phyloP scores from a whole-genome alignment of 2,329 filamentous ascomycete species.

The Neoscytalidium dimidiatum region DNA sequence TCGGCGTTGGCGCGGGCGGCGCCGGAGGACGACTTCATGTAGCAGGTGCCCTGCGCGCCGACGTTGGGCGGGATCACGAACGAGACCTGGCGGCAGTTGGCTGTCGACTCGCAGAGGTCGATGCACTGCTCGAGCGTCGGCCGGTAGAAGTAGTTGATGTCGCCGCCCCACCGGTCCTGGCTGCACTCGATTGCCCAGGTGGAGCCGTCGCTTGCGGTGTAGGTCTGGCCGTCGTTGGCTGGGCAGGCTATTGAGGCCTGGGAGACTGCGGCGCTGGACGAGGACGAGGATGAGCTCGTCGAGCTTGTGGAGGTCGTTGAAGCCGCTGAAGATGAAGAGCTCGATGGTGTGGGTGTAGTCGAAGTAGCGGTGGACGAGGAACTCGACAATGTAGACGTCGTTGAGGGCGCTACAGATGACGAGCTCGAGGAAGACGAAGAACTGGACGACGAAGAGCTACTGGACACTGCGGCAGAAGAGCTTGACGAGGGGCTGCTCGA shows the following conservation, averaged over 20 bases:
- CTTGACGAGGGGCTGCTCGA: not conserved
- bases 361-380: not conserved
- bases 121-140: conserved; percentile 25
- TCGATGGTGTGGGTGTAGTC: not conserved
- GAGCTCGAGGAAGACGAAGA: not conserved
- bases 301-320: conserved; percentile 7
- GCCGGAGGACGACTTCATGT: conserved; percentile 9
- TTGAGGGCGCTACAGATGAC: not conserved
- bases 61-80: conserved; percentile 16
- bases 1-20: not conserved
- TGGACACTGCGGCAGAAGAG: not conserved
- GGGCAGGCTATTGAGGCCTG: conserved; percentile 23
- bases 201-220: conserved; percentile 25
- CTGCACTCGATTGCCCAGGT: conserved; percentile 29
- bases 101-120: conserved; percentile 25
- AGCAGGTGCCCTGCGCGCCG: conserved; percentile 7
- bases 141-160: conserved; percentile 22
- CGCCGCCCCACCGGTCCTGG: conserved; percentile 28
- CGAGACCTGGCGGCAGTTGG: conserved; percentile 28
- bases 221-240: conserved; percentile 21
- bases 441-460: not conserved
- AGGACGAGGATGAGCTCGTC: not conserved
- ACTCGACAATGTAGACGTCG: not conserved
- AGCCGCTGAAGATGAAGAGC: not conserved
- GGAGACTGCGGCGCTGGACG: not conserved